Evolutionary conservation across 2,329 filamentous ascomycete genomes (phyloP).

Genomic region (Dryadomyces quercus-mongolicae): DNA sequence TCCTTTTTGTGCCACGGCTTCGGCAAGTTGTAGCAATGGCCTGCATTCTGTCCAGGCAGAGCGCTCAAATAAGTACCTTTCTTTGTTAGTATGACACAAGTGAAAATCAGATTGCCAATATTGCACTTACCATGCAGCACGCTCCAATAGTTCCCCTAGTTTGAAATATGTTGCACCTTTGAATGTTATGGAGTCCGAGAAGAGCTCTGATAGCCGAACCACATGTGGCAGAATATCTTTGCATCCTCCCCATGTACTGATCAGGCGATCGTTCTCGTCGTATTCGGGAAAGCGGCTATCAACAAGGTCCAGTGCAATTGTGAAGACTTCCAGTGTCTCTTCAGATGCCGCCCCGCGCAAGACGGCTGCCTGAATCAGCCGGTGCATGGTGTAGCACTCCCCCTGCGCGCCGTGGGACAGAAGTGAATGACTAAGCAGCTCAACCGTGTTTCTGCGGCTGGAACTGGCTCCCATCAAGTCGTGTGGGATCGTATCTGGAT

Average conservation of each 20-base stretch:
- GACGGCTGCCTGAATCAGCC: background rate
- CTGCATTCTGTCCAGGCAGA: background rate
- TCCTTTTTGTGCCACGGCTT: background rate
- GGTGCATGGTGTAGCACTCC: background rate
- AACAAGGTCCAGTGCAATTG: background rate
- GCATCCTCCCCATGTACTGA: background rate
- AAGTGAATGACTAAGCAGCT: background rate
- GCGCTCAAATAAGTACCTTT: background rate
- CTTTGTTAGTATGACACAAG: background rate
- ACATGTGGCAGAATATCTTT: background rate
- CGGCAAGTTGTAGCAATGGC: background rate
- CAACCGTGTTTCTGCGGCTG: background rate
- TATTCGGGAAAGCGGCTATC: background rate
- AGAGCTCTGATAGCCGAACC: background rate
- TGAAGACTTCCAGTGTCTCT: background rate
- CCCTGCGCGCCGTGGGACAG: background rate
- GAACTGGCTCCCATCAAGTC: background rate
- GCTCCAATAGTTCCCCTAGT: background rate
- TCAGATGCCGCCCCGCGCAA: background rate
- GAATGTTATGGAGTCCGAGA: background rate
- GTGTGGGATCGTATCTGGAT: background rate
- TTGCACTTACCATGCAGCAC: background rate
- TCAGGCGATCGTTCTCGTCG: background rate
- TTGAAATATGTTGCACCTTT: background rate
- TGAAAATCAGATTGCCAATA: background rate